These are phyloP conservation scores for Phytophthora ohioensis DNA, from an alignment of 352 stramenopile species.

Conservation along the genomic window DNA sequence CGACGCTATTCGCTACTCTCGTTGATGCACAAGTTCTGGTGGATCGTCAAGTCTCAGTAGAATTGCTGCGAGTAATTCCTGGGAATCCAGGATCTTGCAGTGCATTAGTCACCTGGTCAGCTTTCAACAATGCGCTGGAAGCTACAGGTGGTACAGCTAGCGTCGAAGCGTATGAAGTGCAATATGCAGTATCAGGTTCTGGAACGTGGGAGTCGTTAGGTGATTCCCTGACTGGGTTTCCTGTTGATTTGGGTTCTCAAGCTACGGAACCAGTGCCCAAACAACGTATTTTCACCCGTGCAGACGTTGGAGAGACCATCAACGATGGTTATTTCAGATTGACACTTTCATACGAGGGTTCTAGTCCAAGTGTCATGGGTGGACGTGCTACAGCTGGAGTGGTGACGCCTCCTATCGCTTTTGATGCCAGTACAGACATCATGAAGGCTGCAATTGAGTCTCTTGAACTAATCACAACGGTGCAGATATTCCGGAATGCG, in stretches of 20 bases:
- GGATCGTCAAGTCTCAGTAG: slow-evolving; percentile 37
- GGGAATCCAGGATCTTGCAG: slow-evolving; percentile 53
- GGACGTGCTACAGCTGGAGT: slow-evolving; percentile 28
- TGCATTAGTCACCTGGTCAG: slow-evolving; percentile 53
- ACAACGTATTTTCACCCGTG: slow-evolving; percentile 64
- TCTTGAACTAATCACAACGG: slow-evolving; percentile 69
- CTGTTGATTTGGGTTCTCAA: slow-evolving; percentile 13
- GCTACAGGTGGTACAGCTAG: slow-evolving; percentile 16
- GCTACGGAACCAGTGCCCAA: slow-evolving; percentile 45
- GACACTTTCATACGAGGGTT: slow-evolving; percentile 49
- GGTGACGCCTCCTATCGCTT: slow-evolving; percentile 71
- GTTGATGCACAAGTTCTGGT: slow-evolving; percentile 18
- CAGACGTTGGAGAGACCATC: slow-evolving; percentile 55
- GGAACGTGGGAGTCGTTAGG: slow-evolving; percentile 50
- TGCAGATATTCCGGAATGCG: slow-evolving; percentile 58
- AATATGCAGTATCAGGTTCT: slow-evolving; percentile 57
- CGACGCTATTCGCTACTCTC: neutral
- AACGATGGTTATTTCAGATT: slow-evolving; percentile 66
- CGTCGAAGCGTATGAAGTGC: slow-evolving; percentile 63
- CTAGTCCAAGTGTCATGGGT: slow-evolving; percentile 28
- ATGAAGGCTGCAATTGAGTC: slow-evolving; percentile 78
- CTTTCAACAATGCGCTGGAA: slow-evolving; percentile 47
- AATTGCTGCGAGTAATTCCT: slow-evolving; percentile 42
- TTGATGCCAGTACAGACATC: slow-evolving; percentile 68
- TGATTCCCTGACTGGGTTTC: slow-evolving; percentile 44